These are phyloP conservation scores for Byssothecium circinans DNA, from an alignment of 2,329 filamentous ascomycete species.

Conservation along the genomic window DNA sequence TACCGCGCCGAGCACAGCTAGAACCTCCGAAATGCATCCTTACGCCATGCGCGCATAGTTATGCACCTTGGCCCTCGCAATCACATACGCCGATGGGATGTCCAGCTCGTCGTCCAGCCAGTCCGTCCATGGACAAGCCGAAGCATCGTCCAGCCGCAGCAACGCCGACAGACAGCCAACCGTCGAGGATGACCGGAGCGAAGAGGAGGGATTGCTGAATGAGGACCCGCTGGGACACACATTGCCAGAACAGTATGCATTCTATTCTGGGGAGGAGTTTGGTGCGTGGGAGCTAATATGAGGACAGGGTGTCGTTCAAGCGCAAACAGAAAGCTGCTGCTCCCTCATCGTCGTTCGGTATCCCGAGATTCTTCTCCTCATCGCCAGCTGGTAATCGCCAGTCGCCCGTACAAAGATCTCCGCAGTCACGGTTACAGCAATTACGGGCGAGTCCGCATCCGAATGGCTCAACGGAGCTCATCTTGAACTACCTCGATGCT, in stretches of 20 bases:
- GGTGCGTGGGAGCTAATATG: constrained; percentile 1
- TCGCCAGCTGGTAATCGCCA: constrained; percentile 32
- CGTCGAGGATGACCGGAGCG: constrained; percentile 47
- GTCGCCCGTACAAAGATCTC: constrained; percentile 32
- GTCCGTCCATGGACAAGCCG: constrained; percentile 41
- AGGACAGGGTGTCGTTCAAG: constrained; percentile 67
- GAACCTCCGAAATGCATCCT: neutral
- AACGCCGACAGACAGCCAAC: constrained; percentile 37
- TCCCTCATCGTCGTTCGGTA: constrained; percentile 40
- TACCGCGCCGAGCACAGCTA: constrained; percentile 1
- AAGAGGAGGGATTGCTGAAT: constrained; percentile 54
- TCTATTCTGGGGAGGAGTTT: neutral
- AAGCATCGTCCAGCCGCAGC: constrained; percentile 50
- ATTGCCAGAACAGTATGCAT: constrained; percentile 48
- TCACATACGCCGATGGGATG: constrained; percentile 42
- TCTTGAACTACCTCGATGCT: constrained; percentile 47
- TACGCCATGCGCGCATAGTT: constrained; percentile 27
- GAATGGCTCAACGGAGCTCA: constrained; percentile 42
- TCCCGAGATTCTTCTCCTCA: constrained; percentile 50
- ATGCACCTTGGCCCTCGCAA: constrained; percentile 23
- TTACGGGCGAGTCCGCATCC: constrained; percentile 20
- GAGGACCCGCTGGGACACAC: constrained; percentile 60
- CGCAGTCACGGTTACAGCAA: constrained; percentile 28
- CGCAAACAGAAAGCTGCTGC: constrained; percentile 60
- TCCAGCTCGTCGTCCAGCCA: constrained; percentile 42